These are phyloP conservation scores for Cladosporium sp. DNA, from an alignment of 2,329 filamentous ascomycete genomes.

Conservation along the genomic window DNA sequence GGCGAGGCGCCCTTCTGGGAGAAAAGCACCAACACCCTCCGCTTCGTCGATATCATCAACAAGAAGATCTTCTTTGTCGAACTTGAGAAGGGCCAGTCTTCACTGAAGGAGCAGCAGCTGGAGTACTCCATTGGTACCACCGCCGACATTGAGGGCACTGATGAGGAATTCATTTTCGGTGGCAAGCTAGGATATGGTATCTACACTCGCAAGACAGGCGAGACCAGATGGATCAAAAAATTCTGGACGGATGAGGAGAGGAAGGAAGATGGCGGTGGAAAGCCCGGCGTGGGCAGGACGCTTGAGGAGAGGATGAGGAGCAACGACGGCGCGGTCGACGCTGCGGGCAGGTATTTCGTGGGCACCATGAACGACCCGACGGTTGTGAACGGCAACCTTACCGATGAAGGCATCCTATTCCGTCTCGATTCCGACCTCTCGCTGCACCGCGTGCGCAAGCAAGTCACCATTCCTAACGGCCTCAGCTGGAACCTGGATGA, in stretches of 20 bases:
- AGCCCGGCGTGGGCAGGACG: constrained; percentile 32
- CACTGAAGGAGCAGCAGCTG: constrained; percentile 50
- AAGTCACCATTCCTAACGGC: constrained; percentile 74
- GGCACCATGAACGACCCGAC: constrained; percentile 80
- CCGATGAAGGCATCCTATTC: constrained; percentile 59
- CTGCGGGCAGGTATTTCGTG: constrained; percentile 74
- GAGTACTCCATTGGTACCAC: constrained; percentile 55
- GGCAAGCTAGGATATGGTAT: constrained; percentile 79
- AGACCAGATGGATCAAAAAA: constrained; percentile 51
- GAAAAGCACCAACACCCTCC: constrained; percentile 55
- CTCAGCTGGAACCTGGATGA: constrained; percentile 71
- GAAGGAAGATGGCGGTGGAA: constrained; percentile 30
- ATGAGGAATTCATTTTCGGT: constrained; percentile 67
- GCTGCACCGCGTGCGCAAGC: constrained; percentile 54
- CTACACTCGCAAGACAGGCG: constrained; percentile 57
- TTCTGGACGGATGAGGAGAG: constrained; percentile 49
- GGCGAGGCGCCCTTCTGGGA: constrained; percentile 74
- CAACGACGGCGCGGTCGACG: constrained; percentile 81
- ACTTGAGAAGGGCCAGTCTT: constrained; percentile 55
- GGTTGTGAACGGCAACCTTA: constrained; percentile 22
- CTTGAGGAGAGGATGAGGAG: constrained; percentile 48
- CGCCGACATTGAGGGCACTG: constrained; percentile 65
- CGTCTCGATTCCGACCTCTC: constrained; percentile 59
- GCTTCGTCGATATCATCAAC: constrained; percentile 78
- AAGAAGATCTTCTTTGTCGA: constrained; percentile 67